Base-by-base conservation (phyloP, 345 rosid species). In the Eucalyptus coolabah region DNA sequence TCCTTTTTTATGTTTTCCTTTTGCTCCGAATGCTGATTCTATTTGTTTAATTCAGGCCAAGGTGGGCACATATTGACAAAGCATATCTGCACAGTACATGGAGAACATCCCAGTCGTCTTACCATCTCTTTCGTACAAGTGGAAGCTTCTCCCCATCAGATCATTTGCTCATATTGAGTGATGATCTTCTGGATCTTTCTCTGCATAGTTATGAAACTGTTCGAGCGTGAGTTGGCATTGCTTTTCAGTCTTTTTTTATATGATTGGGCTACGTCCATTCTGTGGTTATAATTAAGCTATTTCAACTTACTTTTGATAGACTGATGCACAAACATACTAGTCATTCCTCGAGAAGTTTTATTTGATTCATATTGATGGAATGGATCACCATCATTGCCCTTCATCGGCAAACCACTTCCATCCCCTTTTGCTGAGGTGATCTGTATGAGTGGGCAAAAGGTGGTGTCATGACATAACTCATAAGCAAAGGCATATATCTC, bases 21-120 rank as follows among this genome's bases (percentile, higher is more conserved):
- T 72, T 37, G 28, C 85, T 40, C 54, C 44, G 42, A 63, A 50
- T 13, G 67, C 90, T 89, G 50, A 91, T 90, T 89, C 47, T 65
- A 67, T 87, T 91, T 44, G 88, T 90, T 90, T 87, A 67, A 91
- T 93, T 83, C 93, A 98, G 99, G 95, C 99, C 99, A 89, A 93
- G 98, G 91, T 98, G 99, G 99, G 99, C 99, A 86, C 96, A 95
- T 90, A 93, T 98, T 67, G 99, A 98, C 93, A 97, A 96, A 92
- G 96, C 98, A 87, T 96, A 96, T 94, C 96, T 97, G 99, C 99
- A 98, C 93, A 94, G 90, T 91, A 95, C 98, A 56, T 98, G 99
- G 99, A 96, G 99, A 88, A 95, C 99, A 86, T 98, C 99, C 24
- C 99, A 97, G 91, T 95, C 99, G 24, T 93, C 99, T 45, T 96